These are phyloP conservation scores for Metarhizium robertsii DNA, from an alignment of 2,329 filamentous ascomycete genomes.

Conservation along the genomic window DNA sequence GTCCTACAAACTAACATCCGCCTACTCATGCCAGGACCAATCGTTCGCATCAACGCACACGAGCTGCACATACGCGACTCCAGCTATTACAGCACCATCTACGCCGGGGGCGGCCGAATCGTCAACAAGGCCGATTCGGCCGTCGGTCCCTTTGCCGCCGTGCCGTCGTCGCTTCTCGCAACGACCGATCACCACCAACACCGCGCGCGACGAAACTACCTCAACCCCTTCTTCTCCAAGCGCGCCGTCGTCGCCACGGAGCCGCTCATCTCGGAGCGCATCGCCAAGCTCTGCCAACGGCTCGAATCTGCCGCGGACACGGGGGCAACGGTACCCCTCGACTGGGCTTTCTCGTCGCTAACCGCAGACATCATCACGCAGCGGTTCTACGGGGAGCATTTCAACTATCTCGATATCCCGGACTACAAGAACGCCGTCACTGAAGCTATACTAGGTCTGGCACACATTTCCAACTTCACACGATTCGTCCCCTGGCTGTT, in stretches of 20 bases:
- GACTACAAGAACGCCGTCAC: no score
- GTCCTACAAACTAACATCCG: not conserved
- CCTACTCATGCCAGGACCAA: conserved; percentile 14
- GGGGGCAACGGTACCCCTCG: no score
- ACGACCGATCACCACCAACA: conserved; percentile 9
- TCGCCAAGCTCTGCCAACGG: conserved; percentile 2
- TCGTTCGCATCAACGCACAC: conserved; percentile 23
- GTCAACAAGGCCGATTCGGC: no score
- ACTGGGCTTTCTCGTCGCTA: no score
- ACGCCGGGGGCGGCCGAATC: conserved; percentile 4
- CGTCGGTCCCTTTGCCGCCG: no score
- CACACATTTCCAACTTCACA: no score
- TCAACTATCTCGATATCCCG: no score
- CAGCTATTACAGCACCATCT: conserved; percentile 17
- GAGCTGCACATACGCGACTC: conserved; percentile 22
- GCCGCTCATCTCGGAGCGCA: conserved; percentile 10
- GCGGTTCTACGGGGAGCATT: no score
- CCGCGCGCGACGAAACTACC: conserved; percentile 6
- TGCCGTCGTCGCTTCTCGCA: conserved; percentile 4
- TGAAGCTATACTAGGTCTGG: no score
- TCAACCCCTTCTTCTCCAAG: conserved; percentile 17
- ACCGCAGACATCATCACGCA: no score
- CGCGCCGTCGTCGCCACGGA: conserved; percentile 9
- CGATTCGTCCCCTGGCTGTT: no score
- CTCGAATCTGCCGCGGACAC: no score